Evolutionary conservation across 2,329 filamentous ascomycete species (phyloP).

Genomic region (Blastomyces parvus): DNA sequence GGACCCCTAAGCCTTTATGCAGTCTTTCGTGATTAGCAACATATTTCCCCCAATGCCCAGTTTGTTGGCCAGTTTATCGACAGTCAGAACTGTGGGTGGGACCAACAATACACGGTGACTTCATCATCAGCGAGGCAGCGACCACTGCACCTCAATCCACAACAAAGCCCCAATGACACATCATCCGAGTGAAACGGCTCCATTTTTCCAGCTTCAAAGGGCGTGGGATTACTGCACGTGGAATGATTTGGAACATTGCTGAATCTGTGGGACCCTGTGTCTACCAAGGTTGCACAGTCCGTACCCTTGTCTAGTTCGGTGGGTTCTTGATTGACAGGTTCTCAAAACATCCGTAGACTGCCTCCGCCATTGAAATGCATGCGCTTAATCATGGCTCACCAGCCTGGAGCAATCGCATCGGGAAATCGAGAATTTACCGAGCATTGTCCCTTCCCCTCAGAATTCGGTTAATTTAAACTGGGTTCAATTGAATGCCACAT

Average conservation of each 20-base stretch:
- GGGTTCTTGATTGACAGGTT: not conserved
- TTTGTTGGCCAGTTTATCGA: not conserved
- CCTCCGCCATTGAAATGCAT: not conserved
- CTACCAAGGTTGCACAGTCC: not conserved
- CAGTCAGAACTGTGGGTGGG: not conserved
- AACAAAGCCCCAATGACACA: not conserved
- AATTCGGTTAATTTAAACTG: not conserved
- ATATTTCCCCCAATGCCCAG: not conserved
- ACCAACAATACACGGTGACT: not conserved
- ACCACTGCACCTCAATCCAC: not conserved
- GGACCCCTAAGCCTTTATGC: not conserved
- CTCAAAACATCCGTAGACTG: not conserved
- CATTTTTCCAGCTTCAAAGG: not conserved
- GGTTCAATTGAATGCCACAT: not conserved
- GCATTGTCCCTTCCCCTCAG: no score
- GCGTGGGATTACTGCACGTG: not conserved
- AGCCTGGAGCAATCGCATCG: not conserved
- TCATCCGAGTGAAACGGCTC: not conserved
- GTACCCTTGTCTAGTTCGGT: not conserved
- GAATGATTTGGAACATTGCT: slow-evolving; percentile 1
- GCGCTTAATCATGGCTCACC: not conserved
- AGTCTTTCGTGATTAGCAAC: not conserved
- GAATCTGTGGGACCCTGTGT: not conserved
- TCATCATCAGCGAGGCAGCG: not conserved
- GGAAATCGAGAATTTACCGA: not conserved